Evolutionary conservation across 2,329 filamentous ascomycete species (phyloP), one percentile per base, ranked within the genome.

Genomic region (Anthostomella pinea): DNA sequence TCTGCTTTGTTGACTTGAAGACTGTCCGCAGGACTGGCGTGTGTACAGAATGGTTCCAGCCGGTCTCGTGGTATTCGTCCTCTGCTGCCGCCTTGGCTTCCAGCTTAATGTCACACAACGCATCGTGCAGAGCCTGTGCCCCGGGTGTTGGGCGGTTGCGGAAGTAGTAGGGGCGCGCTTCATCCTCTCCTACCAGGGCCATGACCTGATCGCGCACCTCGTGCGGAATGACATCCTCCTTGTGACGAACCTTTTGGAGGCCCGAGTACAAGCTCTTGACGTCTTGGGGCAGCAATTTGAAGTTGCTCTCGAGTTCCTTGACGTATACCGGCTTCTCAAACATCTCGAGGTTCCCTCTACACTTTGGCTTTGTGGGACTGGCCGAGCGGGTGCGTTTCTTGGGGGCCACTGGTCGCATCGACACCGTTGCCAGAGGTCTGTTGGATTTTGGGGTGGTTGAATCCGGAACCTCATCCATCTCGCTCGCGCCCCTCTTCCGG

Each of bases 301-400:
- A 15, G 4, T 13, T 13, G 11, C 21, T 13, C 5, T 31, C 17
- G 6, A 31, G 4, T 15, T 18, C 29, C 8, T 31, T 13, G 9
- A 21, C 9, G 3, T 10, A 17, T 18, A 31, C 17, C 7, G 29
- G 29, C 15, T 31, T 31, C 19, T 31, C 29, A 10, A 31, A 20
- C 11, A 13, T 21, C 8, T 13, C 11, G 21, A 31, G 18, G 18
- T 31, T 4, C 29, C 15, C 17, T 18, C 14, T 21, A n/a, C n/a
- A n/a, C n/a, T n/a, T n/a, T n/a, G n/a, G n/a, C 17, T 31, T 31
- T 18, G 29, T 31, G 11, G 29, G 29, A 20, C 29, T 31, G 29
- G 8, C 14, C 6, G 29, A 20, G 11, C 16, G 29, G 15, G 29
- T 19, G 9, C 29, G 29, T 28, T 7, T 22, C 17, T 17, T 35